A percentile compares a stretch with the other conserved stretches of the same genome.
Evolutionary conservation across 192 early-diverging fungal species (phyloP).

Genomic region (Jimgerdemannia flammicorona): DNA sequence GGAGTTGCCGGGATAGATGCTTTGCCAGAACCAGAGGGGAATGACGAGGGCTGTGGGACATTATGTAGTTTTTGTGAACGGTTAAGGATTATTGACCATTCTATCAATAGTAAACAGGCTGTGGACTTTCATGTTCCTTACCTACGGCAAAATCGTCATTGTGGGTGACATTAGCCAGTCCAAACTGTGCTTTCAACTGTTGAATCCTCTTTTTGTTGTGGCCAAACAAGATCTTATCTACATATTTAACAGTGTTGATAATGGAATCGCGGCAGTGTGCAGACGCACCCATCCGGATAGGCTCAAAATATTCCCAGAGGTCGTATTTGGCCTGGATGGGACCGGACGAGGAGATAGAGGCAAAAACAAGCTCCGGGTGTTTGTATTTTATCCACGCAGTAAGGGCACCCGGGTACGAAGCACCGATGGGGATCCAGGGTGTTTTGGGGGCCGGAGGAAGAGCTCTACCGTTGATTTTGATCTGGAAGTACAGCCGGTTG

Average conservation of each 20-base stretch:
- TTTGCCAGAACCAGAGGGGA: background rate
- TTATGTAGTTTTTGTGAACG: background rate
- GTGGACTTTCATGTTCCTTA: background rate
- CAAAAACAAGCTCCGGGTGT: constrained; percentile 61
- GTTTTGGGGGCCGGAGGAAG: constrained; percentile 26
- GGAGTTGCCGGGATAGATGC: background rate
- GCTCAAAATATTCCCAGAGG: constrained; percentile 63
- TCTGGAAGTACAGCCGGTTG: background rate
- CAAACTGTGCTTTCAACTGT: constrained; percentile 15
- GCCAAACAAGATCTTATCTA: constrained; percentile 39
- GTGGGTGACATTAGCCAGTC: background rate
- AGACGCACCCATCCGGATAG: constrained; percentile 35
- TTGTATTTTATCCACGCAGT: constrained; percentile 66
- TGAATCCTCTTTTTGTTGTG: constrained; percentile 15
- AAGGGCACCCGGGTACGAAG: constrained; percentile 70
- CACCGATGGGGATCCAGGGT: constrained; percentile 65
- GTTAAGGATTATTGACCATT: background rate
- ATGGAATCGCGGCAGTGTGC: constrained; percentile 38
- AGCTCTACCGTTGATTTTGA: constrained; percentile 5
- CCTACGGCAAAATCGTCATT: constrained; percentile 3
- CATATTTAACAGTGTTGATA: constrained; percentile 34
- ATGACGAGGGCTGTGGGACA: background rate
- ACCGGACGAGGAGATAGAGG: constrained; percentile 68
- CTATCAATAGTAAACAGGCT: background rate
- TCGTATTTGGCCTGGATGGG: constrained; percentile 58